Evolutionary conservation across 2,329 filamentous ascomycete genomes (phyloP), one percentile per base, ranked within the genome.

Genomic region (Epicoccum nigrum): DNA sequence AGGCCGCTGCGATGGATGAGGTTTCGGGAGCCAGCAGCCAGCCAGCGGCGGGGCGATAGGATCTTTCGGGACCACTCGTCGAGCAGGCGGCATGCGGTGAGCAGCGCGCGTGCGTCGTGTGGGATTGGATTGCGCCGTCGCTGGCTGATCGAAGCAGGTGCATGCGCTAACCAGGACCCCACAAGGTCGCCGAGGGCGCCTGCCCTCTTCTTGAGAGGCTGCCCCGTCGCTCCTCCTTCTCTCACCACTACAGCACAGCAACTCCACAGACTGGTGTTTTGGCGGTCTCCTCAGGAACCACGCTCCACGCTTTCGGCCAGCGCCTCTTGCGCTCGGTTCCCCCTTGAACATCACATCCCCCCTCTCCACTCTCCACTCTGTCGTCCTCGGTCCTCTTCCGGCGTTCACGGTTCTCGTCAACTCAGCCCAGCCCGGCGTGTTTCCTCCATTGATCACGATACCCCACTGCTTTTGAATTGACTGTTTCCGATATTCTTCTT

Each of bases 271-370:
- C 47, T 66, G 65, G 66, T 65, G 65, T 64, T 70, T 71, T 74
- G 71, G 69, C 62, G 66, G 68, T 70, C 57, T 62, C 58, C 21
- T 67, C 60, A 63, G 63, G 63, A 64, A 56, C 55, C 54, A 64
- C 60, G 63, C 57, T 63, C 61, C 55, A 66, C 70, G 71, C 71
- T 67, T 73, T 73, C 69, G 70, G 70, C 72, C 71, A 74, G 70
- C 70, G 70, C 69, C 69, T 69, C 65, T 65, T 69, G 70, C 69
- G 72, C 69, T 73, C 67, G 70, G 69, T 69, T 67, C 60, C 63
- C 54, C 62, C 61, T 56, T 61, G 60, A 58, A 52, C 49, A 52
- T 44, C 38, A 33, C 58, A 62, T 47, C 64, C 67, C 65, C 63
- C 56, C 58, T 50, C 45, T 46, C 45, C 45, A 41, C 60, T 62